Evolutionary conservation across 805 yeast species (phyloP), one percentile per base, ranked within the genome.

Genomic region (Candida verbasci): DNA sequence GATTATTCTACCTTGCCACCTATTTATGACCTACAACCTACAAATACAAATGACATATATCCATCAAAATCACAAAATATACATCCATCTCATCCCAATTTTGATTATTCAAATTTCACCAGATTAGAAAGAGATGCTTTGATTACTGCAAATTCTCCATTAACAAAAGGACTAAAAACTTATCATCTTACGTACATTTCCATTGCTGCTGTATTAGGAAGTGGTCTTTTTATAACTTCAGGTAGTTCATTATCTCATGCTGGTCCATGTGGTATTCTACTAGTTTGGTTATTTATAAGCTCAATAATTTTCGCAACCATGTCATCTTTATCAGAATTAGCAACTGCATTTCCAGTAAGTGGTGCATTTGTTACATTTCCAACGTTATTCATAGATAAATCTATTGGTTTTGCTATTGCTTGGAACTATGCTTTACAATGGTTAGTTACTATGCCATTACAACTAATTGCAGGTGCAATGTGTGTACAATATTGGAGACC

Each of bases 161-260:
- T 72, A 39, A 57, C 70, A 22, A 62, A 80, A 43, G 53, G 68
- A 7, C 64, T 81, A 35, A 77, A 74, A 48, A 72, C 76, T 29
- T 70, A 89, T 52, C 91, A 85, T 55, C 59, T 85, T 46, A 79
- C 81, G 42, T 80, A 83, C 86, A 85, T 85, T 60, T 88, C 93
- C 34, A 68, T 85, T 43, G 93, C 91, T 46, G 89, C 91, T 29
- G 74, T 83, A 41, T 84, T 86, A 47, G 95, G 95, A 48, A 81
- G 91, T 7, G 95, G 93, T 52, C 66, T 86, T 35, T 78, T 86
- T 43, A 82, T 86, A 22, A 86, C 87, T 52, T 74, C 87, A 2
- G 85, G 86, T 41, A 58, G 70, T 12, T 73, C 85, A 2, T 59
- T 84, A 35, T 46, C 70, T 14, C 64, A 70, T 22, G 84, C 86